Evolutionary conservation across 139 green algal genomes (phyloP), one percentile per base, ranked within the genome.

Genomic region (Chlamydomonas sp.): DNA sequence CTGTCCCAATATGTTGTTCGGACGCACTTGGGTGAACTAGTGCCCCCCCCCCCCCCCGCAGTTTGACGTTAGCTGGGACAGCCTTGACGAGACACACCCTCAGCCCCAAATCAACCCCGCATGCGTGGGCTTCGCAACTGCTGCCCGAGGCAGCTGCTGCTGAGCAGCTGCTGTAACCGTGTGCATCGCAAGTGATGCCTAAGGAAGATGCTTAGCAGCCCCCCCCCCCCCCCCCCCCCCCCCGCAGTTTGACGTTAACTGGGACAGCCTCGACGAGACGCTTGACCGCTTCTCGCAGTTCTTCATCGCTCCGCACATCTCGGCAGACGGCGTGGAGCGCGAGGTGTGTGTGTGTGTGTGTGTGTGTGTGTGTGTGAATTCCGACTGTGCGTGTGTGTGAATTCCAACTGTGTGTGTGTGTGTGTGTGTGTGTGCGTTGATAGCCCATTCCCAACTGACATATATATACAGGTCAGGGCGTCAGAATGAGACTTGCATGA

Each of bases 231-330:
- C n/a, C n/a, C n/a, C n/a, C n/a, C n/a, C n/a, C n/a, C n/a, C n/a
- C n/a, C 34, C 26, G 60, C 76, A 85, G 72, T 96, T 97, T 77
- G 86, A 94, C 22, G 76, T 94, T 29, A 92, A 92, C 71, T 83
- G 68, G 67, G 88, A 94, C 6, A 48, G 77, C 33, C 80, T 96
- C 49, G 75, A 81, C 30, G 59, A 67, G 0, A 85, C 89, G 0
- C 73, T 96, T 71, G 90, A 96, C 77, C 79, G 85, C 47, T 87
- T 84, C 50, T 79, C 75, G n/a, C 78, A 92, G 73, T 97, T 97
- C 79, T 97, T 97, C 86, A 92, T 95, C 35, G 75, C 61, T 48
- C 91, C 91, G 0, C 76, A 90, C 26, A 92, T 97, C 65, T 73
- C 57, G 49, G 59, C 34, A n/a, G 82, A 85, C 54, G 82, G 82